Percentiles rank a stretch among this genome's conserved stretches.
These are phyloP conservation scores for Amyloporia xantha DNA, from an alignment of 768 basidiomycete species.

Conservation along the genomic window DNA sequence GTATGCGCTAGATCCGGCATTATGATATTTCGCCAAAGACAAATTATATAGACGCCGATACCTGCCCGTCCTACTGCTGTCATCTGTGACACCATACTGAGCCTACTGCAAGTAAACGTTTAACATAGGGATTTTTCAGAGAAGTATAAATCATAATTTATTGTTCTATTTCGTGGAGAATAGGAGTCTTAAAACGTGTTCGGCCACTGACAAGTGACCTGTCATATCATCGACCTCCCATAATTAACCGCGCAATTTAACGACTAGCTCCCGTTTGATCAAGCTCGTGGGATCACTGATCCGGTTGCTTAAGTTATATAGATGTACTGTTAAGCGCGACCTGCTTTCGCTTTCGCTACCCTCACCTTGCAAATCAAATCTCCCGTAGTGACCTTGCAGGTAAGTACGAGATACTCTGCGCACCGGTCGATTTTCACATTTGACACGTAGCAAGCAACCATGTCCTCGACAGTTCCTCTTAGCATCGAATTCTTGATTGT, in stretches of 20 bases:
- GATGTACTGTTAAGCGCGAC: neutral
- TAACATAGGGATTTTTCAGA: neutral
- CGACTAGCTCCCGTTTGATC: neutral
- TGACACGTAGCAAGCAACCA: neutral
- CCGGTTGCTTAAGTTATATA: neutral
- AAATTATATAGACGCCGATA: too few species aligned
- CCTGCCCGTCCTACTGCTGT: too few species aligned
- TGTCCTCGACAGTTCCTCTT: conserved; percentile 6
- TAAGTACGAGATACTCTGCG: neutral
- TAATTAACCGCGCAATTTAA: neutral
- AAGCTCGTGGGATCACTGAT: neutral
- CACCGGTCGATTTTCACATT: neutral
- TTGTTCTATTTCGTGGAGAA: neutral
- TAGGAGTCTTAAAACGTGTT: neutral
- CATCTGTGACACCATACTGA: neutral
- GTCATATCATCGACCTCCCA: neutral
- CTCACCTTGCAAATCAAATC: neutral
- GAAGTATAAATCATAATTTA: neutral
- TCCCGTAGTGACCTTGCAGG: neutral
- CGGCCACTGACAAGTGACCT: neutral
- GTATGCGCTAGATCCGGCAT: neutral
- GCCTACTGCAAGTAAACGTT: neutral
- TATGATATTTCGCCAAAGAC: neutral
- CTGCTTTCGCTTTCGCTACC: neutral
- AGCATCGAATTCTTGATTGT: conserved; percentile 25